phyloP scores from a whole-genome alignment of 495 filamentous ascomycete genomes.

The Antarctomyces pellizariae region DNA sequence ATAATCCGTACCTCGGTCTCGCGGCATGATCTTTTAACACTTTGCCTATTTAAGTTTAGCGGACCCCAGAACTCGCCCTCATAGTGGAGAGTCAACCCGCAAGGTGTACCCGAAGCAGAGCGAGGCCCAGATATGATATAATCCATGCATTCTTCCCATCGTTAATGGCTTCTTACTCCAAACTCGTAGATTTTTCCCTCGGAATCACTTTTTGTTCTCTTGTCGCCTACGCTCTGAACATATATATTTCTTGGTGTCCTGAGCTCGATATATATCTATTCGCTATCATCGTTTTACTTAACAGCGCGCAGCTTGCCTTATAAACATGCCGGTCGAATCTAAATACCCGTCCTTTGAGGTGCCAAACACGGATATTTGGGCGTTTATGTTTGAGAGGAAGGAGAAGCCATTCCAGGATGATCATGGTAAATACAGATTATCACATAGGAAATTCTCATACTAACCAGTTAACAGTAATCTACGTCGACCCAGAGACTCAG shows the following conservation, averaged over 20 bases:
- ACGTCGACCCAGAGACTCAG: constrained; percentile 48
- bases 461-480: constrained; percentile 36
- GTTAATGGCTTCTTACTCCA: too few relatives aligned
- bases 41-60: too few relatives aligned
- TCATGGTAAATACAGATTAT: constrained; percentile 23
- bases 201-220: constrained; percentile 6
- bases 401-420: constrained; percentile 40
- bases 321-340: constrained; percentile 20
- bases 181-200: too few relatives aligned
- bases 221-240: constrained; percentile 4
- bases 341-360: constrained; percentile 32
- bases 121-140: too few relatives aligned
- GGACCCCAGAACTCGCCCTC: too few relatives aligned
- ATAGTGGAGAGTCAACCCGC: too few relatives aligned
- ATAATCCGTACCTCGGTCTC: too few relatives aligned
- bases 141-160: too few relatives aligned
- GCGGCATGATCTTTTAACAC: too few relatives aligned
- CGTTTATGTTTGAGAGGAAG: constrained; percentile 57
- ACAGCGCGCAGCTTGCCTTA: too few relatives aligned
- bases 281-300: constrained; percentile 6
- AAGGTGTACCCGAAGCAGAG: too few relatives aligned
- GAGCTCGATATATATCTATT: constrained; percentile 6
- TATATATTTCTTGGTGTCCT: constrained; percentile 7
- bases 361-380: constrained; percentile 47
- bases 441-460: too few relatives aligned